Conservation (phyloP, 305 asterid genomes). For the Fraxinus sp. region DNA sequence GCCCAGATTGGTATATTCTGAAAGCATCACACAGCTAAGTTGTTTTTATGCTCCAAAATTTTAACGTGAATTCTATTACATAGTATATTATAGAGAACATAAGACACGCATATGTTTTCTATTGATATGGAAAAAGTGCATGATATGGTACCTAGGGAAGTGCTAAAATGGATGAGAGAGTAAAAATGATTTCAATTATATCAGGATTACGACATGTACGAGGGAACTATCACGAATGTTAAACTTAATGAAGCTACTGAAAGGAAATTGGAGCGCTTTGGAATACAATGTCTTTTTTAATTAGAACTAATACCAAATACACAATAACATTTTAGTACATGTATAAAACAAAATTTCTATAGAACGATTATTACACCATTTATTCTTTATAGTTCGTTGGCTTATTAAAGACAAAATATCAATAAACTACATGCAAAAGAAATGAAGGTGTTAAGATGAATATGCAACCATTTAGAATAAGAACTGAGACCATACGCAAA, state of each 20-base stretch:
- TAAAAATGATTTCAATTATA: neutral
- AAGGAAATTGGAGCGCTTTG: neutral
- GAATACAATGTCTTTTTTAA: neutral
- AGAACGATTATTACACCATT: neutral
- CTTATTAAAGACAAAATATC: neutral
- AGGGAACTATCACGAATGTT: neutral
- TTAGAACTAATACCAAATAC: neutral
- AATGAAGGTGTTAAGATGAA: neutral
- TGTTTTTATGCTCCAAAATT: neutral
- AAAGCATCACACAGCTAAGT: neutral
- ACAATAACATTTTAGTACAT: neutral
- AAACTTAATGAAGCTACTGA: neutral
- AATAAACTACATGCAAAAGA: neutral
- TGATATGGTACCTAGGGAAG: neutral
- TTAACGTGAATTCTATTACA: neutral
- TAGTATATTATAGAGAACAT: neutral
- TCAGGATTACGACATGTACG: neutral
- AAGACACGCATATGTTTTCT: neutral
- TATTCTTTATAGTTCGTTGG: neutral
- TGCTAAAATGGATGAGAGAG: neutral
- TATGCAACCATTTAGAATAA: neutral
- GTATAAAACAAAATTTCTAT: neutral
- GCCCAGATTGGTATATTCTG: neutral
- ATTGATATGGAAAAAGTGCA: neutral
- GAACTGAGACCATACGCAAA: neutral